Conservation (phyloP, 768 basidiomycete species). For the Cystofilobasidium macerans region DNA sequence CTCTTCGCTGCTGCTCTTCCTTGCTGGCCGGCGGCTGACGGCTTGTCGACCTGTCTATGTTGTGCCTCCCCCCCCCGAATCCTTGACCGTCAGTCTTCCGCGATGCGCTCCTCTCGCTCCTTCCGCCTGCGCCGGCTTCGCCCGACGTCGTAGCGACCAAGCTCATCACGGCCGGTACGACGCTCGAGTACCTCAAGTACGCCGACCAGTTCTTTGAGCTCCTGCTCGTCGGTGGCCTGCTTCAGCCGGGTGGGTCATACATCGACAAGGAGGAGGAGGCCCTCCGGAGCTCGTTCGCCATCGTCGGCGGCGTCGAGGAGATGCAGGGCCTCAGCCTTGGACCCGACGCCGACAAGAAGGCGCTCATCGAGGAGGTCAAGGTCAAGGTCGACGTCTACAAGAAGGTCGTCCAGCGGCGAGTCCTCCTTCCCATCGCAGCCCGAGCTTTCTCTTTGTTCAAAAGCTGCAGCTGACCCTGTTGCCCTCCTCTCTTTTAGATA, state of each 20-base stretch:
- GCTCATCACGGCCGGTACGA: slow-evolving; percentile 79
- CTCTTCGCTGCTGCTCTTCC: neutral
- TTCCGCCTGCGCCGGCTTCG: slow-evolving; percentile 64
- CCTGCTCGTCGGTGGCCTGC: slow-evolving; percentile 84
- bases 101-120: slow-evolving; percentile 82
- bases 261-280: slow-evolving; percentile 64
- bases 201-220: slow-evolving; percentile 93
- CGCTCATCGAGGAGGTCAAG: slow-evolving; percentile 51
- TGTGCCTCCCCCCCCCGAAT: too few relatives aligned
- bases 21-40: neutral
- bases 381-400: slow-evolving; percentile 88
- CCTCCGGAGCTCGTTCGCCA: slow-evolving; percentile 74
- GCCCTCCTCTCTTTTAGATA: slow-evolving; percentile 49
- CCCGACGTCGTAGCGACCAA: slow-evolving; percentile 48
- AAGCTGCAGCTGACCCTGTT: neutral
- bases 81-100: slow-evolving; percentile 84
- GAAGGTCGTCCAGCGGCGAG: slow-evolving; percentile 85
- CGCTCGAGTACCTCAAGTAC: slow-evolving; percentile 94
- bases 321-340: slow-evolving; percentile 15
- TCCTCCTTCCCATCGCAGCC: neutral
- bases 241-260: slow-evolving; percentile 89
- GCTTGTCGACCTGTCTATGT: neutral
- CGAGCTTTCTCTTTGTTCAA: neutral
- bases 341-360: slow-evolving; percentile 31
- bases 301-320: slow-evolving; percentile 61